phyloP scores from a whole-genome alignment of 2,329 filamentous ascomycete genomes.

The Drechslerella coelobrocha region DNA sequence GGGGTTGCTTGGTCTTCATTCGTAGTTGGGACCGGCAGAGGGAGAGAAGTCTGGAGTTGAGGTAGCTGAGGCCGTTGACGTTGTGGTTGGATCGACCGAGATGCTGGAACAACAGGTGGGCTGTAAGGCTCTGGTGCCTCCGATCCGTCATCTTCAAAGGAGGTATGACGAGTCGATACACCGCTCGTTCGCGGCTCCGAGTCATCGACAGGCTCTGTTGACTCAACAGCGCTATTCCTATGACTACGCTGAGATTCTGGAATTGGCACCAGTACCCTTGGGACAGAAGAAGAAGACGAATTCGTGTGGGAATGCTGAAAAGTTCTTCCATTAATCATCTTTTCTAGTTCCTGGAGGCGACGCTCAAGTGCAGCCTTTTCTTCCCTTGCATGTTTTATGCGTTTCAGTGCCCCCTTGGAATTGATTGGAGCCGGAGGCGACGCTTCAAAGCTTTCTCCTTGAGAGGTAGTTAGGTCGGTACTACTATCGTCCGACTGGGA shows the following conservation, averaged over 20 bases:
- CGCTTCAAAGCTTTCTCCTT: not conserved
- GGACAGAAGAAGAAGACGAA: not conserved
- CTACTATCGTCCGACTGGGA: not conserved
- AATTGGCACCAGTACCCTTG: not conserved
- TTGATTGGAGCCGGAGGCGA: conserved; percentile 13
- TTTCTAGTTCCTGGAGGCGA: conserved; percentile 35
- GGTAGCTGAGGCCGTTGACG: conserved; percentile 39
- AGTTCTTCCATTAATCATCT: conserved; percentile 31
- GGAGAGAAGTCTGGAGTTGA: conserved; percentile 38
- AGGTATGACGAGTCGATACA: conserved; percentile 26
- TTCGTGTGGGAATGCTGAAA: not conserved
- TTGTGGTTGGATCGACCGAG: conserved; percentile 12
- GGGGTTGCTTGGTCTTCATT: conserved; percentile 36
- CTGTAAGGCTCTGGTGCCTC: conserved; percentile 7
- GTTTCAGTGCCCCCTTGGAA: conserved; percentile 43
- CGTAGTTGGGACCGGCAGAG: conserved; percentile 9
- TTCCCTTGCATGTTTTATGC: conserved; percentile 40
- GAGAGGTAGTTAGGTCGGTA: not conserved
- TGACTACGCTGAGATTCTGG: not conserved
- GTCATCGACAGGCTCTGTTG: conserved; percentile 10
- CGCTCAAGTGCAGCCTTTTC: conserved; percentile 42
- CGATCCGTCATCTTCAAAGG: conserved; percentile 39
- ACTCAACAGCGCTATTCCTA: conserved; percentile 12
- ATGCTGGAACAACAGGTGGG: not conserved
- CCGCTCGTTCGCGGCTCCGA: conserved; percentile 11